Base-by-base conservation (phyloP, 2,329 filamentous ascomycete species). In the Aspergillus amoenus region DNA sequence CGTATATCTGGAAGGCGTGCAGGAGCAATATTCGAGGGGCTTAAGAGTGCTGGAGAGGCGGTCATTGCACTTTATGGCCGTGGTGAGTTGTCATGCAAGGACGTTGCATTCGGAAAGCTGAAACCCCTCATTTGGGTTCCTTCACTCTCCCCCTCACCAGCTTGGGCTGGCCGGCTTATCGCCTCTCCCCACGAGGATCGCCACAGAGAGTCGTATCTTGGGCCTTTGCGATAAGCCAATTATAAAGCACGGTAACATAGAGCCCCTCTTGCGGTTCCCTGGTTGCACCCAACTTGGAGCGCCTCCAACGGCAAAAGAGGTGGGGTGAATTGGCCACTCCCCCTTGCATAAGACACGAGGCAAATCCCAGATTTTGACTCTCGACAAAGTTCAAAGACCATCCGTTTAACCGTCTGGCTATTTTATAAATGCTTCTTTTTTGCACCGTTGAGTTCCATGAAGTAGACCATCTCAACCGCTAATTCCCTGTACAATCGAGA, bases 101-200 rank as follows among this genome's bases (percentile, higher is more conserved):
- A 39, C 9, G 44, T 51, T 51, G 48, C 9, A 30, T 51, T 51
- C 24, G 48, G 30, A 39, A 51, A 39, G 9, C 22, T 21, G 42
- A 24, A 37, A 22, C 53, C 53, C 53, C 46, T 55, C 53, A 55
- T 44, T 48, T 43, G 37, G 15, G n/a, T 50, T 39, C 39, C 48
- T 34, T 51, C 48, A 42, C 13, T 11, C 30, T 13, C 27, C 21
- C 15, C 40, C 18, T 42, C 40, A 21, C 9, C 18, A 17, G n/a
- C 17, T 5, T 42, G 18, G n/a, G 9, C 18, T 30, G 5, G 30
- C 7, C 27, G 43, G 43, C 17, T 48, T 48, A 48, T 39, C 30
- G 30, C 17, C n/a, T 15, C 13, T 27, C 8, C 15, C 30, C 34
- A n/a, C 15, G 34, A n/a, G 3, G 34, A 37, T 37, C 34, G 34